phyloP scores from a whole-genome alignment of 768 basidiomycete species.

The Kwoniella pini region DNA sequence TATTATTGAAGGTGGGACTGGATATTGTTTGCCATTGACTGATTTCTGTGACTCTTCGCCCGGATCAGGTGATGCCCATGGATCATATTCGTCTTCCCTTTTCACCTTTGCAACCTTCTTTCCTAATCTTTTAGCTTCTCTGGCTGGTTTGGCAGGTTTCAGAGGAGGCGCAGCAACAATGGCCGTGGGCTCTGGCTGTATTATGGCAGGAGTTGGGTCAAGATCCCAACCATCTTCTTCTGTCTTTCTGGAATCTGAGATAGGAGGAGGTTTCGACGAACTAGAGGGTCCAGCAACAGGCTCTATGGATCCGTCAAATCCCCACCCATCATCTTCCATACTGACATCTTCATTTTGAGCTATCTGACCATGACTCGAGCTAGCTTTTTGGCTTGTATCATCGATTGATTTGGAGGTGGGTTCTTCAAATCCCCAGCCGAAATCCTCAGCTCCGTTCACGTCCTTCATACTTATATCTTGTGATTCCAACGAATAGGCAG shows the following conservation, averaged over 20 bases:
- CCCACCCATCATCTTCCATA: conserved; percentile 58
- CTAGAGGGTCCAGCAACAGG: conserved; percentile 8
- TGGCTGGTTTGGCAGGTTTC: conserved; percentile 62
- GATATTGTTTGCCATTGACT: conserved; percentile 4
- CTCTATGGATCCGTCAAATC: conserved; percentile 57
- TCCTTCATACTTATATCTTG: not conserved
- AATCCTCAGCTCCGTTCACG: conserved; percentile 43
- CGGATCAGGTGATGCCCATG: conserved; percentile 22
- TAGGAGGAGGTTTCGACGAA: conserved; percentile 6
- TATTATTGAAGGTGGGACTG: not conserved
- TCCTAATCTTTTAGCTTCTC: conserved; percentile 61
- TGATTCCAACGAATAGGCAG: no score
- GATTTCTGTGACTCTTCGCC: not conserved
- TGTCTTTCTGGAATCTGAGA: not conserved
- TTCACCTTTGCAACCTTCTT: conserved; percentile 46
- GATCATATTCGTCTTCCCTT: conserved; percentile 28
- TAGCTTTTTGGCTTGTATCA: not conserved
- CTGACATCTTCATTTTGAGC: conserved; percentile 22
- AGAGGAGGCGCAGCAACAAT: conserved; percentile 59
- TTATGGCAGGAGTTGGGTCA: conserved; percentile 56
- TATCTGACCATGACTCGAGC: not conserved
- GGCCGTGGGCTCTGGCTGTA: conserved; percentile 35
- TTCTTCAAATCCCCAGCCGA: conserved; percentile 43
- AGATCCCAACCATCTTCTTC: conserved; percentile 61
- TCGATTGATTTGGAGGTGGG: not conserved